Evolutionary conservation across 345 rosid species (phyloP).

Genomic region (Mercurialis annua): DNA sequence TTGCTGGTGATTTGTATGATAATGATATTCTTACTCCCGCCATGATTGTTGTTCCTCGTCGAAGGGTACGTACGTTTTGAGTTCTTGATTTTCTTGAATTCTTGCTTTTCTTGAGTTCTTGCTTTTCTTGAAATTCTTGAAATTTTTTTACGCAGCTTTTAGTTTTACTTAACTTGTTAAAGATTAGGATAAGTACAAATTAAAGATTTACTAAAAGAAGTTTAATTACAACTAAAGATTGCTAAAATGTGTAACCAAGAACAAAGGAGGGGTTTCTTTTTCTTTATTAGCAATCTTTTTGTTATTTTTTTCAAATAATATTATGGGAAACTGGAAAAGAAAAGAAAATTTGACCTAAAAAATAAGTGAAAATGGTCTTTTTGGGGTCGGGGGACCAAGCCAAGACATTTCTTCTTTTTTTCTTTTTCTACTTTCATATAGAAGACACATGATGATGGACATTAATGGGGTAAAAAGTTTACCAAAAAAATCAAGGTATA

Average conservation of each 20-base stretch:
- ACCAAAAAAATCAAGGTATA: too few relatives aligned
- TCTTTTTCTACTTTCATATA: background rate
- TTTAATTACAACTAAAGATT: background rate
- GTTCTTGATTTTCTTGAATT: background rate
- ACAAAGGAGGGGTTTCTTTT: background rate
- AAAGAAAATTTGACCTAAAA: too few relatives aligned
- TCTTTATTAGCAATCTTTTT: too few relatives aligned
- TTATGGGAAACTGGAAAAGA: background rate
- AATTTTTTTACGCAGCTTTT: background rate
- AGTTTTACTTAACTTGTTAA: too few relatives aligned
- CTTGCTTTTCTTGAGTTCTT: background rate
- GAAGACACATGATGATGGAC: background rate
- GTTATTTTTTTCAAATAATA: background rate
- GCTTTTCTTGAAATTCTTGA: background rate
- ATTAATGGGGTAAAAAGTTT: background rate
- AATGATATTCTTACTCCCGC: conserved; percentile 77
- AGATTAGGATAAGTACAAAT: background rate
- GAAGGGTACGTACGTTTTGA: conserved; percentile 36
- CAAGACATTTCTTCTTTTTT: background rate
- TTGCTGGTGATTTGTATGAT: conserved; percentile 86
- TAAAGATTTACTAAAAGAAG: conserved; percentile 20
- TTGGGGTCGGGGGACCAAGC: background rate
- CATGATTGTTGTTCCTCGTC: conserved; percentile 87
- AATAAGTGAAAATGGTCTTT: background rate
- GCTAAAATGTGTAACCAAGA: background rate